Base-by-base conservation (phyloP, 1,284 basidiomycete species). In the Leccinum glutinopallens region DNA sequence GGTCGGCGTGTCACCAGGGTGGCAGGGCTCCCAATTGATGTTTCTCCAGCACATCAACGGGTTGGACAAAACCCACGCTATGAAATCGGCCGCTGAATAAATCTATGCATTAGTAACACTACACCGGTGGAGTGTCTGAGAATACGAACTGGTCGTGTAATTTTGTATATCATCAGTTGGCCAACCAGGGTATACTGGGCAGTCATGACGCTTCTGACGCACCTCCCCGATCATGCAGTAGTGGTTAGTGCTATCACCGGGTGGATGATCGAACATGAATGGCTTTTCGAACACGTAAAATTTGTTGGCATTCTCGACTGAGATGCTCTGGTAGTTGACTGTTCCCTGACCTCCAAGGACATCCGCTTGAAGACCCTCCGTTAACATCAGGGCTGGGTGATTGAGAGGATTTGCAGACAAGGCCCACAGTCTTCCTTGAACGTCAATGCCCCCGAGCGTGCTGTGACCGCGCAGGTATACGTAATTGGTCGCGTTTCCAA, bases 231-330 rank as follows among this genome's bases (percentile, higher is more conserved):
- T 43, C 32, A 65, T 3, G 32, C 67, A 68, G 43, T 63, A 68
- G 53, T 67, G 61, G 7, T 49, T 15, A 0, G 0, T 15, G n/a
- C 29, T 57, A 37, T 37, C 35, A 37, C 12, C 29, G 4, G 53
- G 53, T 2, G 61, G 61, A 1, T 58, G n/a, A 2, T 57, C 9
- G 57, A 67, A 10, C 5, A 53, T 29, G 29, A 66, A 61, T 9
- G 65, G 65, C 13, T 3, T 57, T 46, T 59, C 56, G n/a, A 68
- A 58, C 37, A 68, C 0, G 25, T 66, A 68, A 55, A 68, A 68
- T 7, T 62, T 25, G 10, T 66, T 41, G 2, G 22, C 0, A 12
- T 41, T 12, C 1, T 17, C 41, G 25, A 49, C 46, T 7, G 67
- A 55, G 29, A 68, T 63, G 32, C 17, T 68, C 35, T 61, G 63